Percentiles rank a stretch among this genome's conserved stretches.
Conservation (phyloP, 495 filamentous ascomycete species). For the Pyronema domesticum region DNA sequence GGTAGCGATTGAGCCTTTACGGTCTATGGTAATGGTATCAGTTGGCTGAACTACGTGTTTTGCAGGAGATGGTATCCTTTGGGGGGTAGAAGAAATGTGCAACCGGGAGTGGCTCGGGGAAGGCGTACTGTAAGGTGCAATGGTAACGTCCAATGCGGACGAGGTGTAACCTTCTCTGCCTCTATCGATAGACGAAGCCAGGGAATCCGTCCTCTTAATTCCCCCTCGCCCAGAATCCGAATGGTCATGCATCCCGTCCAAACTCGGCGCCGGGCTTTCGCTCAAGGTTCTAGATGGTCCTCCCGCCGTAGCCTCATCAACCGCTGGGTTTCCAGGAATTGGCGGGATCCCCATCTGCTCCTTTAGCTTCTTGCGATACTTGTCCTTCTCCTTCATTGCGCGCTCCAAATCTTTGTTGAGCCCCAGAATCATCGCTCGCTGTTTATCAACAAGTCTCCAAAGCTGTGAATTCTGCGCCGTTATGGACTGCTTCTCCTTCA, state of each 20-base stretch:
- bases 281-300: conserved; percentile 11
- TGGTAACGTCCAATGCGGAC: conserved; percentile 29
- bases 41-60: conserved; percentile 1
- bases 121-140: conserved; percentile 41
- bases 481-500: conserved; percentile 79
- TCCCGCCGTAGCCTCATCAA: conserved; percentile 17
- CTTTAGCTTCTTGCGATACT: conserved; percentile 78
- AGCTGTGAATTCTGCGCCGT: conserved; percentile 79
- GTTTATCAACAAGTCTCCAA: conserved; percentile 92
- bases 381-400: conserved; percentile 84
- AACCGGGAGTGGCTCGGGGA: conserved; percentile 3
- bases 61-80: conserved; percentile 9
- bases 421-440: conserved; percentile 79
- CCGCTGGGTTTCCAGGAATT: conserved; percentile 28
- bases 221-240: not conserved
- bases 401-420: conserved; percentile 89
- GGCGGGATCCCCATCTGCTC: conserved; percentile 42
- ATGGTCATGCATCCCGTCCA: not conserved
- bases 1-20: not conserved
- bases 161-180: not conserved
- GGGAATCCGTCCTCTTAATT: not conserved
- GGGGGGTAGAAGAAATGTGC: conserved; percentile 1
- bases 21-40: not conserved
- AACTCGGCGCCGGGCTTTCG: conserved; percentile 15
- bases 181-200: not conserved